Conservation (phyloP, 257 asterid species). For the Coffea eugenioides region DNA sequence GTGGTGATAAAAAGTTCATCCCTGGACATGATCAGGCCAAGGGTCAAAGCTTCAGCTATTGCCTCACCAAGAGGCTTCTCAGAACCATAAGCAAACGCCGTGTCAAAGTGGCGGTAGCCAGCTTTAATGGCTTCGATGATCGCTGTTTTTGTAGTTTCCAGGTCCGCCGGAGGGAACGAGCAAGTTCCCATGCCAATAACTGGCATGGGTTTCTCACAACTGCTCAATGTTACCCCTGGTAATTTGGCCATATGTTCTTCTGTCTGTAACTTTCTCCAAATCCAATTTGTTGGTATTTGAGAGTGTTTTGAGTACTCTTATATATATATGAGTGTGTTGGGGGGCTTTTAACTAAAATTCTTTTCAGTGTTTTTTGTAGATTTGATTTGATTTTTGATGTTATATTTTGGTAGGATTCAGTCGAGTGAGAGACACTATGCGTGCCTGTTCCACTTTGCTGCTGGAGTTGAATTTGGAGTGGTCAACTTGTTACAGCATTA, state of each 20-base stretch:
- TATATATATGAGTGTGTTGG: no score
- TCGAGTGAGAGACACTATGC: no score
- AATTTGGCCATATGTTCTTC: not conserved
- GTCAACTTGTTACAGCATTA: no score
- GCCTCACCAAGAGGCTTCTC: slow-evolving; percentile 60
- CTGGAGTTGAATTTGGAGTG: no score
- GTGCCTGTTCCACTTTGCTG: no score
- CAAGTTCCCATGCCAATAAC: slow-evolving; percentile 52
- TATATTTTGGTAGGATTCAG: no score
- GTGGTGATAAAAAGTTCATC: slow-evolving; percentile 64
- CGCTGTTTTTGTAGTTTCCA: slow-evolving; percentile 33
- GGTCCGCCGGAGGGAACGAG: slow-evolving; percentile 29
- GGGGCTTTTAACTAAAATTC: no score
- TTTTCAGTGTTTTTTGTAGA: no score
- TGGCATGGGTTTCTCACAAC: slow-evolving; percentile 37
- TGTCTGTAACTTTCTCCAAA: not conserved
- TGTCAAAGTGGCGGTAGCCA: slow-evolving; percentile 71
- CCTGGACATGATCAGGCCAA: slow-evolving; percentile 48
- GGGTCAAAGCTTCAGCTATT: slow-evolving; percentile 39
- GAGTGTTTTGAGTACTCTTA: no score
- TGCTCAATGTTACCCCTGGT: slow-evolving; percentile 5
- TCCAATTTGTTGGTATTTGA: no score
- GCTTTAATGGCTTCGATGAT: slow-evolving; percentile 52
- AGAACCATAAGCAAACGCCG: slow-evolving; percentile 53
- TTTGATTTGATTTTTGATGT: no score